Base-by-base conservation (phyloP, 2,329 filamentous ascomycete genomes). In the Parafenestella ontariensis region DNA sequence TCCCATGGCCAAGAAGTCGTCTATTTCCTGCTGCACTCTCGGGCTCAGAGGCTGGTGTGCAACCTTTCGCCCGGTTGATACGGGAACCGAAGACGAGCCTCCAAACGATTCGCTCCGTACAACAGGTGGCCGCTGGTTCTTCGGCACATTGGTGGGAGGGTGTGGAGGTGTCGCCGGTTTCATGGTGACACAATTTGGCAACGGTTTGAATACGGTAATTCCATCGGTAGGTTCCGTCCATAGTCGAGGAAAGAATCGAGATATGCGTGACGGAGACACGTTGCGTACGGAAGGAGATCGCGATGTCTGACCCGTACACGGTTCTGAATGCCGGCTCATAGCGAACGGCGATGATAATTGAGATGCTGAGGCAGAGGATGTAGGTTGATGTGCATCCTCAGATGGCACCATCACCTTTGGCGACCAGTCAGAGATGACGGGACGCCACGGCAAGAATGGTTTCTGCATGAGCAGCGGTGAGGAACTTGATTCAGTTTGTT, bases 1-100 rank as follows among this genome's bases (percentile, higher is more conserved):
- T 2, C 68, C 66, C 52, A 64, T 59, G 18, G 46, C 45, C 18
- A 69, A 51, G 45, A 69, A 70, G 1, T 55, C 45, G 0, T 54
- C 39, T 5, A 60, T 23, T 18, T 58, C 54, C 10, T 34, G 37
- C 18, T 56, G 54, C 7, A 43, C 9, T 17, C 36, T 33, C 36
- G 52, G 20, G 17, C 34, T 46, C 0, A 33, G 9, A 20, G 31
- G 20, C 37, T n/a, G 15, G 8, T 41, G 21, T 2, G 18, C n/a
- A 29, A 43, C n/a, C 17, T 34, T 34, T n/a, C 4, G 31, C 3
- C 13, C 17, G 13, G 15, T 5, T 34, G 5, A 15, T 17, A 34
- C 4, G 2, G 15, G 15, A 13, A n/a, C 8, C 31, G 15, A n/a
- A 15, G 13, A 17, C n/a, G 31, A 34, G 5, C 17, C 3, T 5